Evolutionary conservation across 1,284 basidiomycete genomes (phyloP).

Genomic region (Sphaerobolus stellatus): DNA sequence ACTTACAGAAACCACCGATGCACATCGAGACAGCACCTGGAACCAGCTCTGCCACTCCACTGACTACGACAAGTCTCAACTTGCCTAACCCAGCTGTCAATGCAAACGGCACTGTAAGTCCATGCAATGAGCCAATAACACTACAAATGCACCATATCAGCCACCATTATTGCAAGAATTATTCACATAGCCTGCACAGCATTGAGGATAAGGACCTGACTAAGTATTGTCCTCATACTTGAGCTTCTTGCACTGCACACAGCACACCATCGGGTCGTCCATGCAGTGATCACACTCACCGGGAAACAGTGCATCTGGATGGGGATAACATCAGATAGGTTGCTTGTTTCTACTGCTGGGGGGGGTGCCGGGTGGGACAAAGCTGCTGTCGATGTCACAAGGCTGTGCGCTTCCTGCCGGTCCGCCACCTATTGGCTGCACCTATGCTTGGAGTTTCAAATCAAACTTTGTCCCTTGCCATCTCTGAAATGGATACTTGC

Average conservation of each 20-base stretch:
- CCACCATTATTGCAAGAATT: too few relatives aligned
- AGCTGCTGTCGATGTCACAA: too few relatives aligned
- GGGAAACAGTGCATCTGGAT: background rate
- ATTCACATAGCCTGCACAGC: slow-evolving; percentile 64
- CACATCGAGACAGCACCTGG: slow-evolving; percentile 98
- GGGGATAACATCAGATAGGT: slow-evolving; percentile 20
- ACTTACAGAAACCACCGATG: slow-evolving; percentile 83
- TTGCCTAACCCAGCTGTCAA: slow-evolving; percentile 86
- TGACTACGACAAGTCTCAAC: slow-evolving; percentile 85
- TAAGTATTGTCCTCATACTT: slow-evolving; percentile 73
- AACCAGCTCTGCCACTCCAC: slow-evolving; percentile 89
- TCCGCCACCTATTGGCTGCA: too few relatives aligned
- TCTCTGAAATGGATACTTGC: too few relatives aligned
- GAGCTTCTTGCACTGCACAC: slow-evolving; percentile 81
- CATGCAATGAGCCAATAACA: slow-evolving; percentile 93
- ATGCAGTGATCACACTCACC: too few relatives aligned
- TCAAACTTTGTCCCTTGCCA: too few relatives aligned
- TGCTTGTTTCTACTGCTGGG: too few relatives aligned
- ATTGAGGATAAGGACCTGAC: slow-evolving; percentile 81
- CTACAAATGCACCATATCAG: slow-evolving; percentile 38
- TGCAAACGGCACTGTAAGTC: slow-evolving; percentile 93
- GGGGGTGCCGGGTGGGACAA: too few relatives aligned
- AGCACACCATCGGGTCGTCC: slow-evolving; percentile 45
- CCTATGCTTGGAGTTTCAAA: too few relatives aligned
- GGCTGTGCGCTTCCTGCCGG: too few relatives aligned